A percentile compares a stretch with the other conserved stretches of the same genome.
These are phyloP conservation scores for Achaetomium macrosporum DNA, from an alignment of 2,329 filamentous ascomycete genomes.

Conservation along the genomic window DNA sequence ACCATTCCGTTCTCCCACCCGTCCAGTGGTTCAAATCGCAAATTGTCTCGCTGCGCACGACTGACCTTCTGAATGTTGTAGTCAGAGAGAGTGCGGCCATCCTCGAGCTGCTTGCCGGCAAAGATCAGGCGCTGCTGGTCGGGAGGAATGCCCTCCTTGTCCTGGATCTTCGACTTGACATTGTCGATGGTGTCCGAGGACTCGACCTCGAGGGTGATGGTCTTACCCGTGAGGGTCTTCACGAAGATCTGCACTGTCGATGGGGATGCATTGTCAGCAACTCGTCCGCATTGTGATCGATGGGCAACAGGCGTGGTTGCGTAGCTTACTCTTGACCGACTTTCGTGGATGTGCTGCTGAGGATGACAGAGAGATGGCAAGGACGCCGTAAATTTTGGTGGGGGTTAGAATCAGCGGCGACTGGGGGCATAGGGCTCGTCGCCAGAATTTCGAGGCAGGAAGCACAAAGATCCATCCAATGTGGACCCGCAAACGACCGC, in stretches of 20 bases:
- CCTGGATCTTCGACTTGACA: slow-evolving; percentile 99
- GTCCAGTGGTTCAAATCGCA: background rate
- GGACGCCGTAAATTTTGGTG: slow-evolving; percentile 38
- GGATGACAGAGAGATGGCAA: slow-evolving; percentile 33
- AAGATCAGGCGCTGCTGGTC: slow-evolving; percentile 99
- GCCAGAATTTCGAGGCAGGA: slow-evolving; percentile 17
- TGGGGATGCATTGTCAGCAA: slow-evolving; percentile 22
- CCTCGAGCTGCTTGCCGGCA: slow-evolving; percentile 97
- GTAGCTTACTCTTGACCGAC: slow-evolving; percentile 54
- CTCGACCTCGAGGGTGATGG: slow-evolving; percentile 99
- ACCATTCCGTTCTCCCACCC: background rate
- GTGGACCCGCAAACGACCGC: slow-evolving; percentile 2
- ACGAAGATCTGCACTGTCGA: slow-evolving; percentile 68
- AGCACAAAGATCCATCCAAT: background rate
- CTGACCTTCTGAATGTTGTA: slow-evolving; percentile 99
- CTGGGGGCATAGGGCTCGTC: slow-evolving; percentile 21
- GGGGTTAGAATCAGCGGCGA: slow-evolving; percentile 25
- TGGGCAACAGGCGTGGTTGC: background rate
- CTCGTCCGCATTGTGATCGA: slow-evolving; percentile 19
- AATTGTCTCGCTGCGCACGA: slow-evolving; percentile 7
- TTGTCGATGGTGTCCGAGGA: slow-evolving; percentile 99
- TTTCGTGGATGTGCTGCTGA: slow-evolving; percentile 39
- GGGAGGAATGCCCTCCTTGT: slow-evolving; percentile 98
- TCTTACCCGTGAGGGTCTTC: slow-evolving; percentile 99
- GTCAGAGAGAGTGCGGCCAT: slow-evolving; percentile 92